phyloP scores from a whole-genome alignment of 2,329 filamentous ascomycete species.

The Ophiostoma perfectum region DNA sequence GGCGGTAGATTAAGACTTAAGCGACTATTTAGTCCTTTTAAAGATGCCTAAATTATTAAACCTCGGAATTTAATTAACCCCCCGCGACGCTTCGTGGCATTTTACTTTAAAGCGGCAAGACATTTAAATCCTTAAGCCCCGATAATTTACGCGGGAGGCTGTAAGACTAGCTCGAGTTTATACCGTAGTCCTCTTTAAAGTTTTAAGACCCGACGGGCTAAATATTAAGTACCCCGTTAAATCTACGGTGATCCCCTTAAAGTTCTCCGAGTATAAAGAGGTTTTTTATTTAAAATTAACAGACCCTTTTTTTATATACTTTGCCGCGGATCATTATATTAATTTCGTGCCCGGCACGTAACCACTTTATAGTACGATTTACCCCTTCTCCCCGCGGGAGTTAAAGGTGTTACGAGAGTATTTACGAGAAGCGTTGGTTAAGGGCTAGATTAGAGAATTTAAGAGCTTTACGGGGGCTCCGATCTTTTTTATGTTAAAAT shows the following conservation, averaged over 20 bases:
- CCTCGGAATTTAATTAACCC: background rate
- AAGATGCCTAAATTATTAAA: background rate
- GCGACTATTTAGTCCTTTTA: background rate
- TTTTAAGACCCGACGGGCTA: no score
- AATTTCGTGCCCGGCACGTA: background rate
- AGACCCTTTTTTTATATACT: background rate
- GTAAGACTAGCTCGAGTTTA: no score
- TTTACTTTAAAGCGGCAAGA: background rate
- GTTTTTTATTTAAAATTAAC: background rate
- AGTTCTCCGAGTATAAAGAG: background rate
- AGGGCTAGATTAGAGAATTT: background rate
- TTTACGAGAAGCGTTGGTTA: background rate
- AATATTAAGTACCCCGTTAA: no score
- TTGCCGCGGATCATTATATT: background rate
- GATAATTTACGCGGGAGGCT: background rate
- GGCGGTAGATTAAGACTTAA: background rate
- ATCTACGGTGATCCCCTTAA: background rate
- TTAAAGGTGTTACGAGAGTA: background rate
- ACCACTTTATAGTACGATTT: background rate
- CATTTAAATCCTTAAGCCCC: background rate
- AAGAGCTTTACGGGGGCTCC: background rate
- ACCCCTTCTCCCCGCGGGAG: background rate
- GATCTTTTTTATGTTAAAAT: background rate
- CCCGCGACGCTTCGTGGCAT: background rate
- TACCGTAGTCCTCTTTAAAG: no score